phyloP scores from a whole-genome alignment of 2,329 filamentous ascomycete genomes.

The Exophiala viscosa region DNA sequence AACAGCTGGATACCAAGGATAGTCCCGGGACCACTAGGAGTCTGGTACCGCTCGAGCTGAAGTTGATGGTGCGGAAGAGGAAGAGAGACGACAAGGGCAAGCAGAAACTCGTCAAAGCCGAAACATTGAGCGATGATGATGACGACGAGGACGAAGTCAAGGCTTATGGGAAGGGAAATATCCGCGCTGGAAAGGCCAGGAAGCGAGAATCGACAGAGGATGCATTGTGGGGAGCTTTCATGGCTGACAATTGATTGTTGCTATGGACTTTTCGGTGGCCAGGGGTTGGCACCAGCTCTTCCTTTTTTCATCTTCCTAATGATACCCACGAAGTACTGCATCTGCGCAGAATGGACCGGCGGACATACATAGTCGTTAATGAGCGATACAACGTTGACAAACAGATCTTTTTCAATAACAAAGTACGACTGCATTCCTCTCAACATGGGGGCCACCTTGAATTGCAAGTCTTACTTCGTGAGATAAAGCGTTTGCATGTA shows the following conservation, averaged over 20 bases:
- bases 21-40: slow-evolving; percentile 29
- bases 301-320: background rate
- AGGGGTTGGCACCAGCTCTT: too few relatives aligned
- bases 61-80: slow-evolving; percentile 18
- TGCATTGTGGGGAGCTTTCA: slow-evolving; percentile 16
- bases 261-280: background rate
- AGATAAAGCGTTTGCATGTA: too few relatives aligned
- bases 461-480: too few relatives aligned
- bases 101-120: slow-evolving; percentile 17
- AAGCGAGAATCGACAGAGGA: slow-evolving; percentile 13
- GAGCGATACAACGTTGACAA: too few relatives aligned
- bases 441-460: too few relatives aligned
- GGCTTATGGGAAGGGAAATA: slow-evolving; percentile 8
- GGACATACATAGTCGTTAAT: too few relatives aligned
- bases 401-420: too few relatives aligned
- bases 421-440: too few relatives aligned
- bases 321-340: slow-evolving; percentile 14
- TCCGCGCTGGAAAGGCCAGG: slow-evolving; percentile 4
- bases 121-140: slow-evolving; percentile 17
- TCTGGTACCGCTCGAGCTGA: slow-evolving; percentile 26
- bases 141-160: slow-evolving; percentile 7
- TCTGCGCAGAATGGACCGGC: background rate
- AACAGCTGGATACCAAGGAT: slow-evolving; percentile 38
- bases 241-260: slow-evolving; percentile 4
- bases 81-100: slow-evolving; percentile 23